These are phyloP conservation scores for Debaryomyces prosopidis DNA, from an alignment of 805 yeast species.

Conservation along the genomic window DNA sequence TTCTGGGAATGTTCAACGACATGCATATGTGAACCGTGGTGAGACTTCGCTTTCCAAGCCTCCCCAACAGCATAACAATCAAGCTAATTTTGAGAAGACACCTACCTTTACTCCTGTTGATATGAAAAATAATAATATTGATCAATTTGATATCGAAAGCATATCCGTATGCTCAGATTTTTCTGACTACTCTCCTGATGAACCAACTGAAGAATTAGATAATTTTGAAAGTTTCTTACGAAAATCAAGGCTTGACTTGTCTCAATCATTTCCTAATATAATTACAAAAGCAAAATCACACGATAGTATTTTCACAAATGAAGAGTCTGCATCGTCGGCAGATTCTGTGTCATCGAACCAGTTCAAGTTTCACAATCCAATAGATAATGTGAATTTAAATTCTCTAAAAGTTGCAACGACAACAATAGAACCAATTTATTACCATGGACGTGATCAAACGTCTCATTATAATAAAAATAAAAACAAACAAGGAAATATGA, in stretches of 20 bases:
- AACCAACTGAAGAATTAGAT: conserved; percentile 17
- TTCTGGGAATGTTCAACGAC: background rate
- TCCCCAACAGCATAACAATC: background rate
- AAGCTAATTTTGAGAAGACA: background rate
- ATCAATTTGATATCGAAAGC: conserved; percentile 14
- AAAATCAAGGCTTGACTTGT: conserved; percentile 31
- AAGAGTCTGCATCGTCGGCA: background rate
- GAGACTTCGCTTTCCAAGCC: background rate
- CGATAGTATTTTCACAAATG: conserved; percentile 20
- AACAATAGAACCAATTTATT: conserved; percentile 34
- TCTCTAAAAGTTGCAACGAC: conserved; percentile 21
- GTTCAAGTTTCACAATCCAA: conserved; percentile 39
- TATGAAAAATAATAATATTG: background rate
- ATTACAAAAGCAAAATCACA: conserved; percentile 24
- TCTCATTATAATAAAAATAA: conserved; percentile 1
- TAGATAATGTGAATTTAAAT: conserved; percentile 21
- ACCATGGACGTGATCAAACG: background rate
- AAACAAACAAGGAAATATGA: conserved; percentile 11
- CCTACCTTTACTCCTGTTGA: background rate
- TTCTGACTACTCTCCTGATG: conserved; percentile 20
- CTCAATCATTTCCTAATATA: conserved; percentile 27
- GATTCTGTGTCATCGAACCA: background rate
- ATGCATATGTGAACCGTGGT: background rate
- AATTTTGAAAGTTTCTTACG: conserved; percentile 33
- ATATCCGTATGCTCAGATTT: conserved; percentile 22